A percentile compares a stretch with the other conserved stretches of the same genome.
These are phyloP conservation scores for Colletotrichum orbiculare DNA, from an alignment of 2,329 filamentous ascomycete species.

Conservation along the genomic window DNA sequence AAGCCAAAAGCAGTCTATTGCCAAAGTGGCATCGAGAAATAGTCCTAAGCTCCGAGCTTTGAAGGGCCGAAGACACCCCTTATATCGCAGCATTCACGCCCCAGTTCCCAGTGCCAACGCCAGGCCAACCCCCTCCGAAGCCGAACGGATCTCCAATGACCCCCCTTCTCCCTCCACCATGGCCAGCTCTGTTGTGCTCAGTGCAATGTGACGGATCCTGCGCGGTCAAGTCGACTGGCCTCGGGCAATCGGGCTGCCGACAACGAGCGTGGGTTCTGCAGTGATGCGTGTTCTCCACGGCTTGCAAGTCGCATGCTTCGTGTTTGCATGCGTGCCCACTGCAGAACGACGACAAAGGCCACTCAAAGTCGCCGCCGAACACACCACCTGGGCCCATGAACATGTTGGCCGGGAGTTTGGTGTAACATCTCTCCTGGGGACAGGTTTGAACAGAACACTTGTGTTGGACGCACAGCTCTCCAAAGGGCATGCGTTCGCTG, in stretches of 20 bases:
- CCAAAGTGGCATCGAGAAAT: no score
- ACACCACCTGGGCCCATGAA: neutral
- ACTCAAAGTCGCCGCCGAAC: constrained; percentile 6
- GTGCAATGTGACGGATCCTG: constrained; percentile 23
- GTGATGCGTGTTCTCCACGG: constrained; percentile 11
- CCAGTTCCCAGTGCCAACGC: constrained; percentile 7
- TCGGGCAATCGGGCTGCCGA: constrained; percentile 19
- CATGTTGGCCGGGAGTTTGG: constrained; percentile 1
- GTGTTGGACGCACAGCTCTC: constrained; percentile 41
- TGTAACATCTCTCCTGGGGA: constrained; percentile 21
- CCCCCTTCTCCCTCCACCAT: constrained; percentile 1
- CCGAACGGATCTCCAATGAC: constrained; percentile 15
- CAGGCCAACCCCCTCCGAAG: constrained; percentile 23
- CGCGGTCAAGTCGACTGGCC: constrained; percentile 13
- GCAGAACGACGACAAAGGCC: constrained; percentile 29
- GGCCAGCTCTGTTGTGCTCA: constrained; percentile 22
- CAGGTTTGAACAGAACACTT: constrained; percentile 40
- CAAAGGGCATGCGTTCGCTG: constrained; percentile 18
- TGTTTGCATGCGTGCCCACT: constrained; percentile 28
- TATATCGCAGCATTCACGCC: constrained; percentile 27
- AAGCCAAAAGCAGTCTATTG: no score
- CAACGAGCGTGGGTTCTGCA: constrained; percentile 29
- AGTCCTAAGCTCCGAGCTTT: no score
- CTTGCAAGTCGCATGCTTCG: constrained; percentile 14
- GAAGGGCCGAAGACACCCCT: neutral